phyloP scores from a whole-genome alignment of 257 asterid genomes.

The Paulownia fortunei region DNA sequence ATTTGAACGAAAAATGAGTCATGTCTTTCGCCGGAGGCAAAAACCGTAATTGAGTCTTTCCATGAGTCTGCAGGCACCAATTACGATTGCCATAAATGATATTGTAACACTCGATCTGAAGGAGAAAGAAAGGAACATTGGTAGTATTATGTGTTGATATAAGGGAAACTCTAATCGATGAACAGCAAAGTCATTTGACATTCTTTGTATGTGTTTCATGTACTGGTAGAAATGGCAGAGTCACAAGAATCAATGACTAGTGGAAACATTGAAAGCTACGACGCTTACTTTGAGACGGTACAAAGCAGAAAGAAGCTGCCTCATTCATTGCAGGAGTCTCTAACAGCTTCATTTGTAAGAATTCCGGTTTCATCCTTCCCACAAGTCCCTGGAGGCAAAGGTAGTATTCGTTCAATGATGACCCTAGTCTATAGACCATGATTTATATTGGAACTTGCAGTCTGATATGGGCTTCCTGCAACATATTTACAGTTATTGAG shows the following conservation, averaged over 20 bases:
- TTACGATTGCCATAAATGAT: too few species aligned
- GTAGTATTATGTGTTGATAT: not conserved
- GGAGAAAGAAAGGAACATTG: not conserved
- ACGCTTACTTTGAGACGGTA: slow-evolving; percentile 80
- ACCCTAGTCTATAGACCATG: not conserved
- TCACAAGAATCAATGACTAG: slow-evolving; percentile 26
- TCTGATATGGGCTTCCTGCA: not conserved
- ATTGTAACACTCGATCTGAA: too few species aligned
- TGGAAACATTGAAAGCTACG: slow-evolving; percentile 46
- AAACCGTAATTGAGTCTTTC: too few species aligned
- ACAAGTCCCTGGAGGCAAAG: slow-evolving; percentile 85
- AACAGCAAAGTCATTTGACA: not conserved
- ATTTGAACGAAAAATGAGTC: too few species aligned
- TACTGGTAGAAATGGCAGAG: slow-evolving; percentile 49
- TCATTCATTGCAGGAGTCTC: slow-evolving; percentile 60
- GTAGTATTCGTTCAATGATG: slow-evolving; percentile 27
- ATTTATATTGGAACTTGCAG: not conserved
- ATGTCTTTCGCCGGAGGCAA: too few species aligned
- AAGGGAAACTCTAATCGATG: not conserved
- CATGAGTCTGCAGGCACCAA: too few species aligned
- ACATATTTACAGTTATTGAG: slow-evolving; percentile 64
- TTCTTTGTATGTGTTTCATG: not conserved
- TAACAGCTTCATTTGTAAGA: slow-evolving; percentile 67
- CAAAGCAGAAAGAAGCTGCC: slow-evolving; percentile 71
- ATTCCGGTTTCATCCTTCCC: slow-evolving; percentile 86